phyloP scores from a whole-genome alignment of 495 filamentous ascomycete species.

The Tetracladium marchalianum region DNA sequence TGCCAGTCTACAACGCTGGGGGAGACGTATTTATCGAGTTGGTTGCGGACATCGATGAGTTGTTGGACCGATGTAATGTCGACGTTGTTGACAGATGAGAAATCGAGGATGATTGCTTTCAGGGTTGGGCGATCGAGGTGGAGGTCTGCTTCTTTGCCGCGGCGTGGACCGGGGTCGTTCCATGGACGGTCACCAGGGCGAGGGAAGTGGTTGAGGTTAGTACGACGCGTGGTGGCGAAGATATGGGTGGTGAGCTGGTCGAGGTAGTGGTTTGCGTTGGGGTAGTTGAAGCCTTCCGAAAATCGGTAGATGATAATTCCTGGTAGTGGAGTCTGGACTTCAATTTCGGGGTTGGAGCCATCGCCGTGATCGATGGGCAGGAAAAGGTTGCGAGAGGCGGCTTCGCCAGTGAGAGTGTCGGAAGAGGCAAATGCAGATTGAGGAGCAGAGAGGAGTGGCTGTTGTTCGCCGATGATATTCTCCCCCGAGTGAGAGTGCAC shows the following conservation, averaged over 20 bases:
- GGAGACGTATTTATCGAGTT: slow-evolving; percentile 78
- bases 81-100: slow-evolving; percentile 92
- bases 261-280: slow-evolving; percentile 86
- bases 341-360: slow-evolving; percentile 81
- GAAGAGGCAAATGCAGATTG: slow-evolving; percentile 17
- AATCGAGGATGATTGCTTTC: slow-evolving; percentile 90
- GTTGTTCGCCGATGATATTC: slow-evolving; percentile 56
- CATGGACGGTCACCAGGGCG: slow-evolving; percentile 81
- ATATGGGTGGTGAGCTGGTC: slow-evolving; percentile 69
- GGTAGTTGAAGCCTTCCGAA: slow-evolving; percentile 93
- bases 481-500: slow-evolving; percentile 87
- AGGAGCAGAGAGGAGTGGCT: slow-evolving; percentile 9
- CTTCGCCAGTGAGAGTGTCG: slow-evolving; percentile 39
- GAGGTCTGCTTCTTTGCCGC: slow-evolving; percentile 40
- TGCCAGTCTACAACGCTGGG: slow-evolving; percentile 93
- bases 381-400: slow-evolving; percentile 61
- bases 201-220: slow-evolving; percentile 51
- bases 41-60: slow-evolving; percentile 94
- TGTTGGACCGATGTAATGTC: slow-evolving; percentile 92
- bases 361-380: slow-evolving; percentile 82
- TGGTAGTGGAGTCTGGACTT: slow-evolving; percentile 72
- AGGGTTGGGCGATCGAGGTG: slow-evolving; percentile 58
- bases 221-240: slow-evolving; percentile 67
- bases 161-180: slow-evolving; percentile 83
- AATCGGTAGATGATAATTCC: slow-evolving; percentile 98